Evolutionary conservation across 1,284 basidiomycete genomes (phyloP).

Genomic region (Xerocomus nothofagi): DNA sequence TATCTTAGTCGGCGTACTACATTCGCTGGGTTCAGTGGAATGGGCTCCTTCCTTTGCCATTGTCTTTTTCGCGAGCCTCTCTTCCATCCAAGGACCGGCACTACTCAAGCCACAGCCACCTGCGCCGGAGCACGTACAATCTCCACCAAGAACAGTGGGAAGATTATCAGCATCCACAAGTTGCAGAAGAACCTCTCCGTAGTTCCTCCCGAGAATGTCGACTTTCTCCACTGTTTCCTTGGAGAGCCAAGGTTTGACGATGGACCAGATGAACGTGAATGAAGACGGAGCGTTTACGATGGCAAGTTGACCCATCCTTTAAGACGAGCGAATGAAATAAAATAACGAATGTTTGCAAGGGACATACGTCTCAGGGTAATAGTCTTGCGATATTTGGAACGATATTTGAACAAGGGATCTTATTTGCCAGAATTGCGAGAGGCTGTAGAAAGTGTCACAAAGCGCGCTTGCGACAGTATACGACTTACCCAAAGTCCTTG

Average conservation of each 20-base stretch:
- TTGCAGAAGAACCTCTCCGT: constrained; percentile 52
- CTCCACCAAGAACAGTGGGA: constrained; percentile 44
- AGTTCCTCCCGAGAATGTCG: constrained; percentile 60
- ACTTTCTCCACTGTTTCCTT: constrained; percentile 70
- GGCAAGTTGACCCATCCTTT: constrained; percentile 65
- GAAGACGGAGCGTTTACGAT: constrained; percentile 70
- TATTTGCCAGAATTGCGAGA: constrained; percentile 73
- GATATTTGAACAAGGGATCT: constrained; percentile 56
- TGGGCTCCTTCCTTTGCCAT: background rate
- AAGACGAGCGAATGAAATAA: constrained; percentile 1
- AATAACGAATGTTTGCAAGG: background rate
- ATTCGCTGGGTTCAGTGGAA: constrained; percentile 1
- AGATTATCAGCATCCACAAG: constrained; percentile 57
- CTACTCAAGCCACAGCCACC: constrained; percentile 63
- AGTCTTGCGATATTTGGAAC: constrained; percentile 74
- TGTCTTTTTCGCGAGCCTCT: constrained; percentile 44
- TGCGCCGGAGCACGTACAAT: constrained; percentile 52
- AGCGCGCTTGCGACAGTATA: background rate
- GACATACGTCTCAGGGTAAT: constrained; percentile 70
- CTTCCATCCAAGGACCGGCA: constrained; percentile 69
- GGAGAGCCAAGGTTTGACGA: constrained; percentile 67
- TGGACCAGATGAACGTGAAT: constrained; percentile 68
- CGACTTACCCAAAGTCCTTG: constrained; percentile 60
- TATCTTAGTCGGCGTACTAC: constrained; percentile 1
- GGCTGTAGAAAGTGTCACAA: constrained; percentile 34